These are phyloP conservation scores for Saksenaea vasiformis DNA, from an alignment of 371 early-diverging fungal genomes.

Conservation along the genomic window DNA sequence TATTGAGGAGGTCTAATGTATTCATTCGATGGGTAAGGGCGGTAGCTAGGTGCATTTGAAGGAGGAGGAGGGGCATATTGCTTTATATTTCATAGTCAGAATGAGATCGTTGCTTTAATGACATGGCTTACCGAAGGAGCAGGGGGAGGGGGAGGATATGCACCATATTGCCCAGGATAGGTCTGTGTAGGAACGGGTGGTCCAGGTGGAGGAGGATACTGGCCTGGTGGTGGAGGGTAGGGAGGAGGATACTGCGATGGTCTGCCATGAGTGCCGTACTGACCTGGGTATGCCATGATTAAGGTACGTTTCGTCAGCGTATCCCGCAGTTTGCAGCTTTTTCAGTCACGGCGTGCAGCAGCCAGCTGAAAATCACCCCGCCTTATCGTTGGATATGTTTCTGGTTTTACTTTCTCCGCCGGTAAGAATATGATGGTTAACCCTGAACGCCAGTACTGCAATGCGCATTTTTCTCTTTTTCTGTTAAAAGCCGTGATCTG, in stretches of 20 bases:
- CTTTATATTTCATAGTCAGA: not conserved
- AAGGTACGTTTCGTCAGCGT: no score
- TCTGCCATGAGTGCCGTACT: constrained; percentile 10
- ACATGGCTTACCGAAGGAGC: not conserved
- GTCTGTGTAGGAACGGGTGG: constrained; percentile 13
- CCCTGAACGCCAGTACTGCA: no score
- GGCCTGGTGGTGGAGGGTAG: constrained; percentile 8
- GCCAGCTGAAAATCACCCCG: not conserved
- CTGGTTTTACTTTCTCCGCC: not conserved
- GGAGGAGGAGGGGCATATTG: constrained; percentile 21
- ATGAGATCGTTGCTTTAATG: not conserved
- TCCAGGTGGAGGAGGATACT: constrained; percentile 9
- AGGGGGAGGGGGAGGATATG: constrained; percentile 20
- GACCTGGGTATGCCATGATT: constrained; percentile 19
- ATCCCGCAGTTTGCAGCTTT: not conserved
- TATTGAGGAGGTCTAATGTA: constrained; percentile 17
- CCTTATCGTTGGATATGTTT: not conserved
- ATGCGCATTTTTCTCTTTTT: no score
- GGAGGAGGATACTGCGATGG: constrained; percentile 11
- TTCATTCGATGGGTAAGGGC: constrained; percentile 10
- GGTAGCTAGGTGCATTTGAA: constrained; percentile 10
- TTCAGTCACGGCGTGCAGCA: not conserved
- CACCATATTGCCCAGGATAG: constrained; percentile 10
- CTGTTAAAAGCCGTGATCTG: no score
- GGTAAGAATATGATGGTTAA: no score